Evolutionary conservation across 2,329 filamentous ascomycete genomes (phyloP).

Genomic region (Pyrenochaeta sp.): DNA sequence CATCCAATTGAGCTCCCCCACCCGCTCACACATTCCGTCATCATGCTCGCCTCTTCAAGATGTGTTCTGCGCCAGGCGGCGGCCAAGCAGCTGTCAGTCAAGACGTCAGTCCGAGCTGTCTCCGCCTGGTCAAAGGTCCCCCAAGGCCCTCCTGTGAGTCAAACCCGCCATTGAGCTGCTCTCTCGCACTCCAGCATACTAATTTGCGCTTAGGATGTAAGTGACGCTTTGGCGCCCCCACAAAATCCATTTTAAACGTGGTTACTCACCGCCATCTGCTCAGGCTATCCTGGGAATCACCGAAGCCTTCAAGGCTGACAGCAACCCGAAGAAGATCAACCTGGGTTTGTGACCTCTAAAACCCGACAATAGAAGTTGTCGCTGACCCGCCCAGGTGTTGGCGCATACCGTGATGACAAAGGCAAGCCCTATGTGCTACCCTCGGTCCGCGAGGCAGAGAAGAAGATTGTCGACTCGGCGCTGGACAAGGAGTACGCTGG

Average conservation of each 20-base stretch:
- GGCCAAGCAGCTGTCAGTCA: slow-evolving; percentile 42
- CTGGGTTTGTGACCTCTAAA: slow-evolving; percentile 66
- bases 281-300: slow-evolving; percentile 90
- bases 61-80: slow-evolving; percentile 49
- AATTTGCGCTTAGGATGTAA: slow-evolving; percentile 46
- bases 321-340: slow-evolving; percentile 96
- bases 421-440: slow-evolving; percentile 98
- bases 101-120: slow-evolving; percentile 63
- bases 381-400: slow-evolving; percentile 71
- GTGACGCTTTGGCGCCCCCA: slow-evolving; percentile 9
- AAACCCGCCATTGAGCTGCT: slow-evolving; percentile 5
- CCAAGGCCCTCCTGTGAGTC: slow-evolving; percentile 89
- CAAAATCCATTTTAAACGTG: slow-evolving; percentile 6
- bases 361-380: neutral
- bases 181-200: slow-evolving; percentile 25
- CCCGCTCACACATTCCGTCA: slow-evolving; percentile 18
- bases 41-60: slow-evolving; percentile 48
- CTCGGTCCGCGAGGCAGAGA: slow-evolving; percentile 87
- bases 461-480: slow-evolving; percentile 77
- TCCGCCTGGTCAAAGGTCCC: slow-evolving; percentile 92
- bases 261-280: slow-evolving; percentile 27
- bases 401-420: slow-evolving; percentile 96
- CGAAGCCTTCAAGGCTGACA: slow-evolving; percentile 98
- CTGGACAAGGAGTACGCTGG: slow-evolving; percentile 98
- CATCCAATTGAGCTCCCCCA: slow-evolving; percentile 8